phyloP scores from a whole-genome alignment of 306 rosid species.

The Styphnolobium japonicum region DNA sequence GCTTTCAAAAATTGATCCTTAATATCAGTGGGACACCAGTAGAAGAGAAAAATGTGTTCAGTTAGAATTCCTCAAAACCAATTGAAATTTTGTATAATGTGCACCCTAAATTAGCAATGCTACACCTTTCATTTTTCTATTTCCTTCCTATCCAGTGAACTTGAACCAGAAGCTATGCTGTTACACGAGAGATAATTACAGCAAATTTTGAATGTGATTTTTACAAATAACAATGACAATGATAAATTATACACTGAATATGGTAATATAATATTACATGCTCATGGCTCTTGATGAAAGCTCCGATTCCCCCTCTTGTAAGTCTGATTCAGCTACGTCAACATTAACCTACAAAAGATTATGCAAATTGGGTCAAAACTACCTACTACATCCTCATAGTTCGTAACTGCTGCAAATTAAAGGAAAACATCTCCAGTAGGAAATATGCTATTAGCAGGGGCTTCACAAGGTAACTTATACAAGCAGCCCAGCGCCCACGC shows the following conservation, averaged over 20 bases:
- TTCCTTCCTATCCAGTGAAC: constrained; percentile 38
- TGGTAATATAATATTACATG: constrained; percentile 54
- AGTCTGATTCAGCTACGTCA: constrained; percentile 52
- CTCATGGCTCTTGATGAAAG: constrained; percentile 86
- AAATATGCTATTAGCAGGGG: not conserved
- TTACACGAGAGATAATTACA: constrained; percentile 54
- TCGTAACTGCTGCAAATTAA: not conserved
- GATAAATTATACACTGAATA: constrained; percentile 34
- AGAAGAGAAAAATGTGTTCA: constrained; percentile 3
- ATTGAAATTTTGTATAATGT: constrained; percentile 35
- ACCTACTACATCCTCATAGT: not conserved
- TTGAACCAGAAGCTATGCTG: constrained; percentile 45
- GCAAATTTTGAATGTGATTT: constrained; percentile 42
- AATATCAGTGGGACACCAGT: not conserved
- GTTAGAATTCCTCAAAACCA: constrained; percentile 2
- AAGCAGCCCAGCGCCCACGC: not conserved
- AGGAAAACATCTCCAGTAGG: not conserved
- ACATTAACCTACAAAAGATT: constrained; percentile 44
- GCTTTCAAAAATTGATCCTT: not conserved
- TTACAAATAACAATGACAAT: constrained; percentile 48
- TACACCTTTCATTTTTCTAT: constrained; percentile 28
- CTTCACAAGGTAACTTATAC: not conserved
- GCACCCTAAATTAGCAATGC: constrained; percentile 49
- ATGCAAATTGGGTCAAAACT: not conserved
- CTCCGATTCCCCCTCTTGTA: constrained; percentile 70